Percentiles rank a stretch among this genome's conserved stretches.
Conservation (phyloP, 176 grass and related monocot genomes). For the Aechmea fasciata region DNA sequence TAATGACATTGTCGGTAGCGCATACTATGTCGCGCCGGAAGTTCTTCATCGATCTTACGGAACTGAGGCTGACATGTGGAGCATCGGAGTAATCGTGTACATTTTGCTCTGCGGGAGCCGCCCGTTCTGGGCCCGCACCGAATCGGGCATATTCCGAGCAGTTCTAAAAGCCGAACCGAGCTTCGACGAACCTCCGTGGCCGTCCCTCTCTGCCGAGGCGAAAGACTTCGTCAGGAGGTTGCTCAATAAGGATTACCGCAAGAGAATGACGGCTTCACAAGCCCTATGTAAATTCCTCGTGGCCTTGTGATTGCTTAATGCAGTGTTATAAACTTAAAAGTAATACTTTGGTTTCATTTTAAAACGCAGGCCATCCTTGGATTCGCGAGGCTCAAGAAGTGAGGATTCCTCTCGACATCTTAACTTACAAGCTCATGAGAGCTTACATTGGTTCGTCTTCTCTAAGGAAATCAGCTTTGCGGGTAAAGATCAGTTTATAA, state of each 20-base stretch:
- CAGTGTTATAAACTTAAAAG: not conserved
- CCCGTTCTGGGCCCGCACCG: constrained; percentile 93
- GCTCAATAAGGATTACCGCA: constrained; percentile 99
- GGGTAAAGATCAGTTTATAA: constrained; percentile 37
- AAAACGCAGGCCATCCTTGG: constrained; percentile 83
- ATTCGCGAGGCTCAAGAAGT: constrained; percentile 67
- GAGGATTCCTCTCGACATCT: constrained; percentile 90
- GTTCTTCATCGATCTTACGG: constrained; percentile 91
- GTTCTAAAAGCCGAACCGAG: constrained; percentile 95
- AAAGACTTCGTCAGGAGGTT: constrained; percentile 95
- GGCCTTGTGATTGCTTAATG: constrained; percentile 8
- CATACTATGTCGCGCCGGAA: constrained; percentile 97
- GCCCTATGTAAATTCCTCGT: constrained; percentile 66
- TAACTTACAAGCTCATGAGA: constrained; percentile 88
- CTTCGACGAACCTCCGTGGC: constrained; percentile 98
- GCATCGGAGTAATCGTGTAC: constrained; percentile 95
- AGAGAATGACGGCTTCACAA: constrained; percentile 95
- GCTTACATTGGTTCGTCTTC: constrained; percentile 97
- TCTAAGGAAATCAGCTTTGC: constrained; percentile 87
- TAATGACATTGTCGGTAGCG: constrained; percentile 97
- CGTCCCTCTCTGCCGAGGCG: constrained; percentile 70
- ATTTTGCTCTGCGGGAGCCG: constrained; percentile 95
- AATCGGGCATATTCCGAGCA: constrained; percentile 97
- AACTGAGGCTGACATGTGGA: constrained; percentile 99
- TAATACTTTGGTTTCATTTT: not conserved